Evolutionary conservation across 345 rosid genomes (phyloP).

Genomic region (Arabidopsis suecica): DNA sequence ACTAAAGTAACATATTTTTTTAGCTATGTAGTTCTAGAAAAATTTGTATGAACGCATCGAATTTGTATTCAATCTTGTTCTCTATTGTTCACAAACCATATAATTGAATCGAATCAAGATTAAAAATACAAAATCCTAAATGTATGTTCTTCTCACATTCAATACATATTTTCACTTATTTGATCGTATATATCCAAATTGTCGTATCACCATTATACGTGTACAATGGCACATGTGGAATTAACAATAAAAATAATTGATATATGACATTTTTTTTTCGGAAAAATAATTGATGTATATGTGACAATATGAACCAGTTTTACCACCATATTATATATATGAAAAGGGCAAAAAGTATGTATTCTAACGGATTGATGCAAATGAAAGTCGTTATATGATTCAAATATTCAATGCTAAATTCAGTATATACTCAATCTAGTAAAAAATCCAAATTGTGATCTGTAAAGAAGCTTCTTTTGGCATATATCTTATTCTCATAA

Average conservation of each 20-base stretch:
- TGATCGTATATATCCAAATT: neutral
- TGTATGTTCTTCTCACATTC: neutral
- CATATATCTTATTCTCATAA: neutral
- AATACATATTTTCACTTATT: neutral
- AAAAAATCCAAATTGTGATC: neutral
- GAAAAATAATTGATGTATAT: neutral
- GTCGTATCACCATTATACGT: neutral
- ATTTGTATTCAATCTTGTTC: too few relatives aligned
- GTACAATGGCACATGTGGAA: slow-evolving; percentile 9
- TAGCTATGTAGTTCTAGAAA: neutral
- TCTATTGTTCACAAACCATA: too few relatives aligned
- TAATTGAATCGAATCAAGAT: too few relatives aligned
- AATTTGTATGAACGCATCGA: too few relatives aligned
- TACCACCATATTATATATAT: slow-evolving; percentile 6
- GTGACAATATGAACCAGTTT: slow-evolving; percentile 9
- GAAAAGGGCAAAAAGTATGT: neutral
- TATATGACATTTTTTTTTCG: neutral
- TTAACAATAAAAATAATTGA: neutral
- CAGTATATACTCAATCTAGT: neutral
- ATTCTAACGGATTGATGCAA: neutral
- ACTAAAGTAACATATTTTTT: neutral
- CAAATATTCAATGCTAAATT: neutral
- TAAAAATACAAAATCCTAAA: too few relatives aligned
- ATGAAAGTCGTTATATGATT: neutral
- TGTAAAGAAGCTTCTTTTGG: neutral